Evolutionary conservation across 352 stramenopile species (phyloP).

Genomic region (Globisporangium acanthophoron): DNA sequence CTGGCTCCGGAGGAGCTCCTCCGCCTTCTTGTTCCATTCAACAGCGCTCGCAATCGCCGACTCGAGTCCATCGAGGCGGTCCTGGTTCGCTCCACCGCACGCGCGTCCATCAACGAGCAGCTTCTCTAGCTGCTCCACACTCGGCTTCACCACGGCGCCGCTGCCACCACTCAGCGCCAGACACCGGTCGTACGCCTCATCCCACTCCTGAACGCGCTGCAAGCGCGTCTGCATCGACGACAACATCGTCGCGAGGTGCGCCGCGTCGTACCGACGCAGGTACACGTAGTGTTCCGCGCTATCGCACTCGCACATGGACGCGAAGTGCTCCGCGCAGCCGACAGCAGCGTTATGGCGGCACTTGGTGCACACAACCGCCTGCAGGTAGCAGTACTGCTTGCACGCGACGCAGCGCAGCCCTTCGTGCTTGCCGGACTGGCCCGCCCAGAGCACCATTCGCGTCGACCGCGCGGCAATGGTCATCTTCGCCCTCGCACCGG

Average conservation of each 20-base stretch:
- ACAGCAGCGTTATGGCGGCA: conserved; percentile 58
- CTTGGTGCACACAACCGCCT: conserved; percentile 73
- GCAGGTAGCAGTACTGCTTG: conserved; percentile 85
- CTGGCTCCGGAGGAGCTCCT: conserved; percentile 16
- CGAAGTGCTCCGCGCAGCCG: conserved; percentile 71
- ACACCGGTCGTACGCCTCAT: conserved; percentile 20
- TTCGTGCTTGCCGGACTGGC: conserved; percentile 68
- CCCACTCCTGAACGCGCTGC: conserved; percentile 34
- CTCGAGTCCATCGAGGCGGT: conserved; percentile 30
- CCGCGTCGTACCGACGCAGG: conserved; percentile 44
- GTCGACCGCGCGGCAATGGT: conserved; percentile 33
- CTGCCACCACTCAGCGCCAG: conserved; percentile 6
- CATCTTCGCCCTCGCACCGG: conserved; percentile 8
- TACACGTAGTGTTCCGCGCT: conserved; percentile 47
- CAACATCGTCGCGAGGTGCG: conserved; percentile 34
- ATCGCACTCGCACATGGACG: conserved; percentile 75
- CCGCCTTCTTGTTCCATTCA: conserved; percentile 21
- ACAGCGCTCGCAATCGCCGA: conserved; percentile 14
- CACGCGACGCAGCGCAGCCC: conserved; percentile 67
- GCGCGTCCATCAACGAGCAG: conserved; percentile 20
- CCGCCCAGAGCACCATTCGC: conserved; percentile 79
- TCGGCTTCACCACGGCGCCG: conserved; percentile 6
- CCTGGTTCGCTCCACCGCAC: conserved; percentile 21
- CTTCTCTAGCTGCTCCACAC: conserved; percentile 20
- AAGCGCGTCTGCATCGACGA: conserved; percentile 27